Evolutionary conservation across 164 flowering plant species (phyloP), one percentile per base, ranked within the genome.

Genomic region (Echeveria elegans): DNA sequence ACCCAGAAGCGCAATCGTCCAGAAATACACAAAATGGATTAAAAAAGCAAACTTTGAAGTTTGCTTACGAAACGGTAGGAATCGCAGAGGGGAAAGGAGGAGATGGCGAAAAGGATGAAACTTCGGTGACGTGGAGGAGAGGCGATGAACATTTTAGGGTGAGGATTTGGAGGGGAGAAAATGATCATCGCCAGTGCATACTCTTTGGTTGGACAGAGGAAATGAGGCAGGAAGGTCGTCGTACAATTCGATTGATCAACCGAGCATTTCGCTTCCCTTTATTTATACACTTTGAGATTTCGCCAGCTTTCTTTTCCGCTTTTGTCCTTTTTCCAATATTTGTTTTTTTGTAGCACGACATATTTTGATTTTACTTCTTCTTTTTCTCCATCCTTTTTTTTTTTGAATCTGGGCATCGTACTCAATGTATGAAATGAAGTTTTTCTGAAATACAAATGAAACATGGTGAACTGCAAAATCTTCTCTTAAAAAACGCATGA

Each of bases 231-330:
- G 32, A 12, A 56, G 61, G 18, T 34, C 37, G 18, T 34, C 37
- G 37, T 56, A 56, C 61, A 9, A 56, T 56, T 56, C 28, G 32
- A 26, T 56, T 56, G 61, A 56, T 19, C 14, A 56, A 11, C 19
- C 61, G 61, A 28, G 30, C 61, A 26, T 56, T 29, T 56, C 61
- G 28, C 59, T 43, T 26, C 59, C 14, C 32, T 50, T 56, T 56
- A 56, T 56, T 56, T 56, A 56, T 56, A 56, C 12, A 56, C 61
- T 56, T 14, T 2, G 18, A 8, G 0, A 11, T 56, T 19, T 10
- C 14, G 58, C 28, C 16, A 8, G 26, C 23, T n/a, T 52, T 52
- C 5, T 28, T 56, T 56, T 26, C 61, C 61, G 14, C 6, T 26
- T 26, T 56, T 56, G 16, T 53, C 31, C 30, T 10, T 10, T 11